Evolutionary conservation across 2,329 filamentous ascomycete species (phyloP), one percentile per base, ranked within the genome.

Genomic region (Escovopsis sp.): DNA sequence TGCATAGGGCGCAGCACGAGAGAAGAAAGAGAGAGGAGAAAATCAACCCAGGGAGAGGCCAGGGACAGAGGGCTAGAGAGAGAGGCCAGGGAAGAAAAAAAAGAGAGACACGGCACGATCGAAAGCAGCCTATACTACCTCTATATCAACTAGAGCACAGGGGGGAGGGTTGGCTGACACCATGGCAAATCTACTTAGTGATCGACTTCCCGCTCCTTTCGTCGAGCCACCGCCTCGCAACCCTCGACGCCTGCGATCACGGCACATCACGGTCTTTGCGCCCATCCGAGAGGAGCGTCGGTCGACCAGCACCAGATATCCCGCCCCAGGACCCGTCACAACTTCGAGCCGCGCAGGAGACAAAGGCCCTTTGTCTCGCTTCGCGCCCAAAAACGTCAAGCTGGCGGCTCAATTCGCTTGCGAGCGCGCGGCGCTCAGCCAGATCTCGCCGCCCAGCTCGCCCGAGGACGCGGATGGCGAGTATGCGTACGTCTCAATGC

Each of bases 381-480:
- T 48, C 30, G 39, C 46, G n/a, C 41, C 46, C 43, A 76, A 76
- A 37, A 68, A 45, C 35, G 46, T 47, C 43, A 51, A 50, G 40
- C 49, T 49, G 43, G 52, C 51, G 45, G 48, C 53, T 45, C 50
- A 47, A 45, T 47, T 47, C 48, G 53, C 51, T 47, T 50, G 53
- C 45, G 45, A 51, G 38, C 56, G 51, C 38, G 27, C 39, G 73
- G 54, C 68, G 64, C 36, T 74, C 67, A 45, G 57, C 46, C 53
- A 56, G 41, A 63, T 76, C 46, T 76, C 72, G 10, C 72, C 72
- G 40, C 71, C 71, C 27, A 76, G 72, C 59, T 76, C 72, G 35
- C 72, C 72, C 20, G 72, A 76, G 43, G 50, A 60, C 9, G 51
- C 33, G 13, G 16, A n/a, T 15, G 33, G 56, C 37, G 55, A 57